Percentiles rank a stretch among this genome's conserved stretches.
phyloP scores from a whole-genome alignment of 805 yeast species.

The Starmera dryadoides region DNA sequence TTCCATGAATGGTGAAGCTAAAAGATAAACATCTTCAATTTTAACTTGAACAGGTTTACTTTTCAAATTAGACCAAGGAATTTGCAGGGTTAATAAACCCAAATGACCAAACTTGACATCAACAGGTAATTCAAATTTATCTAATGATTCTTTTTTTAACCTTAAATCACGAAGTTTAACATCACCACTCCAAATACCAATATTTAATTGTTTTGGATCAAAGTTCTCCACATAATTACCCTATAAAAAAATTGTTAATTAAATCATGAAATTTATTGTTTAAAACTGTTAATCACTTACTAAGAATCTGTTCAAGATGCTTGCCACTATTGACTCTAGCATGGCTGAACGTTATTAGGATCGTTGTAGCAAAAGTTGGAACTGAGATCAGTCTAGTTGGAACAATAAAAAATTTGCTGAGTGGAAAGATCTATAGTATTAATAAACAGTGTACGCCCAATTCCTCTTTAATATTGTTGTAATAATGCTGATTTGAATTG shows the following conservation, averaged over 20 bases:
- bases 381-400: too few relatives aligned
- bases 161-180: constrained; percentile 75
- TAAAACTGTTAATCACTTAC: constrained; percentile 13
- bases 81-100: constrained; percentile 83
- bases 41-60: constrained; percentile 85
- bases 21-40: constrained; percentile 78
- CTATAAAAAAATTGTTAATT: constrained; percentile 8
- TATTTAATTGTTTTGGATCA: constrained; percentile 90
- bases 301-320: constrained; percentile 50
- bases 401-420: too few relatives aligned
- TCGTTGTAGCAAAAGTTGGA: too few relatives aligned
- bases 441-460: too few relatives aligned
- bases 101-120: constrained; percentile 85
- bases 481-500: too few relatives aligned
- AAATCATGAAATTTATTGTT: too few relatives aligned
- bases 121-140: constrained; percentile 76
- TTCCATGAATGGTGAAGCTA: constrained; percentile 68
- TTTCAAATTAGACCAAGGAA: constrained; percentile 95
- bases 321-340: constrained; percentile 65
- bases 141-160: constrained; percentile 83
- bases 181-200: constrained; percentile 98
- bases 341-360: constrained; percentile 26
- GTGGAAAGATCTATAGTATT: too few relatives aligned
- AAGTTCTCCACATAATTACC: constrained; percentile 87
- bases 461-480: too few relatives aligned